Evolutionary conservation across 768 basidiomycete species (phyloP).

Genomic region (Tephrocybe rancida): DNA sequence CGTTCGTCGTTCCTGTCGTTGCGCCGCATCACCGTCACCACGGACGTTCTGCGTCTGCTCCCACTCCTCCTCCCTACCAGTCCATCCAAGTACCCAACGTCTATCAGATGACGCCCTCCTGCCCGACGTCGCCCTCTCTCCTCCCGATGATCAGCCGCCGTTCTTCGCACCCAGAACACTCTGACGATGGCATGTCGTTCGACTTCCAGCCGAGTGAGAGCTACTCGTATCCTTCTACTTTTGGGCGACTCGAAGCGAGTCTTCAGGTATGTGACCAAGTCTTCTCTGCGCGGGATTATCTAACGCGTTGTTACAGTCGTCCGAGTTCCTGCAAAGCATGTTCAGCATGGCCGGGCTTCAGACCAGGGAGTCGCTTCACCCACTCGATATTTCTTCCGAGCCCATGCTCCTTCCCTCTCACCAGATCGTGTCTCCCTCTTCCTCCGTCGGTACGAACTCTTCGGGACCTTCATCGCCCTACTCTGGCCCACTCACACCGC

Average conservation of each 20-base stretch:
- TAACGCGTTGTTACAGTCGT: constrained; percentile 34
- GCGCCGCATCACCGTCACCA: constrained; percentile 26
- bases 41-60: constrained; percentile 52
- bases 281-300: constrained; percentile 9
- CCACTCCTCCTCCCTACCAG: constrained; percentile 70
- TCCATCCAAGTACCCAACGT: constrained; percentile 71
- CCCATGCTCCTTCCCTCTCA: constrained; percentile 40
- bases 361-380: constrained; percentile 32
- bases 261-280: constrained; percentile 36
- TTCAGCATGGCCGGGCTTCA: constrained; percentile 33
- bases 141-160: constrained; percentile 64
- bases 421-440: constrained; percentile 52
- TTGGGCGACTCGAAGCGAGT: constrained; percentile 44
- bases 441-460: constrained; percentile 46
- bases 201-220: constrained; percentile 55
- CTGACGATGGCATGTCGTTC: constrained; percentile 47
- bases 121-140: constrained; percentile 63
- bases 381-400: constrained; percentile 45
- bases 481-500: constrained; percentile 54
- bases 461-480: constrained; percentile 55
- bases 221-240: constrained; percentile 27
- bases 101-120: constrained; percentile 53
- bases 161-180: constrained; percentile 51
- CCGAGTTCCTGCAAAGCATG: constrained; percentile 54
- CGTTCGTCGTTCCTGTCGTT: constrained; percentile 40